Evolutionary conservation across 1,284 basidiomycete genomes (phyloP).

Genomic region (Apiotrichum gracile): DNA sequence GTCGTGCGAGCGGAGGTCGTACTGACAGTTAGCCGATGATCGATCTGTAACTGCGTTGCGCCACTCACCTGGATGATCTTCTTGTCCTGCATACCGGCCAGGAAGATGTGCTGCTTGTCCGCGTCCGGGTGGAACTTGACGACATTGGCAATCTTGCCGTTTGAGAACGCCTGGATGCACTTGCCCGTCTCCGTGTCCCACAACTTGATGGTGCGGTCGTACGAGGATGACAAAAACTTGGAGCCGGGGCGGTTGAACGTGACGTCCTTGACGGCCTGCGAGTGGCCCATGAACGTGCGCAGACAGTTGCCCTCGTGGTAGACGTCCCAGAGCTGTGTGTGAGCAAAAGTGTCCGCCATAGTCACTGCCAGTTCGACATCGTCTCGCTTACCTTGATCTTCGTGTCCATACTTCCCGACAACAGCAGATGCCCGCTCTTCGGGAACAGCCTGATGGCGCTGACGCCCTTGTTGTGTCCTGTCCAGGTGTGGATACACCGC

Average conservation of each 20-base stretch:
- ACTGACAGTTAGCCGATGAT: slow-evolving; percentile 53
- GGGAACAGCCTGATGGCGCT: slow-evolving; percentile 91
- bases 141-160: slow-evolving; percentile 94
- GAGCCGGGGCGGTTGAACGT: slow-evolving; percentile 89
- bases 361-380: slow-evolving; percentile 28
- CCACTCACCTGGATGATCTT: slow-evolving; percentile 75
- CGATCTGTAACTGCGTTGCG: slow-evolving; percentile 49
- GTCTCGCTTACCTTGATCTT: slow-evolving; percentile 76
- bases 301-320: slow-evolving; percentile 95
- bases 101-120: slow-evolving; percentile 92
- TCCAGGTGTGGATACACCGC: slow-evolving; percentile 93
- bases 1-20: slow-evolving; percentile 86
- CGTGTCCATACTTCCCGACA: slow-evolving; percentile 96
- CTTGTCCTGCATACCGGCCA: slow-evolving; percentile 98
- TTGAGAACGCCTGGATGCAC: slow-evolving; percentile 90
- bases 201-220: slow-evolving; percentile 94
- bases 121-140: slow-evolving; percentile 91
- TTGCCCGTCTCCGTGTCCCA: slow-evolving; percentile 98
- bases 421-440: slow-evolving; percentile 80
- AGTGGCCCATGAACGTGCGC: slow-evolving; percentile 94
- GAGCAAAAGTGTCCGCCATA: slow-evolving; percentile 43
- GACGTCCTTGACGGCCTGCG: slow-evolving; percentile 92
- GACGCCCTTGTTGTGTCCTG: slow-evolving; percentile 93
- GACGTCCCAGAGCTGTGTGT: slow-evolving; percentile 78
- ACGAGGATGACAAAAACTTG: slow-evolving; percentile 85